Conservation (phyloP, 768 basidiomycete genomes). For the Pulveroboletus sp. region DNA sequence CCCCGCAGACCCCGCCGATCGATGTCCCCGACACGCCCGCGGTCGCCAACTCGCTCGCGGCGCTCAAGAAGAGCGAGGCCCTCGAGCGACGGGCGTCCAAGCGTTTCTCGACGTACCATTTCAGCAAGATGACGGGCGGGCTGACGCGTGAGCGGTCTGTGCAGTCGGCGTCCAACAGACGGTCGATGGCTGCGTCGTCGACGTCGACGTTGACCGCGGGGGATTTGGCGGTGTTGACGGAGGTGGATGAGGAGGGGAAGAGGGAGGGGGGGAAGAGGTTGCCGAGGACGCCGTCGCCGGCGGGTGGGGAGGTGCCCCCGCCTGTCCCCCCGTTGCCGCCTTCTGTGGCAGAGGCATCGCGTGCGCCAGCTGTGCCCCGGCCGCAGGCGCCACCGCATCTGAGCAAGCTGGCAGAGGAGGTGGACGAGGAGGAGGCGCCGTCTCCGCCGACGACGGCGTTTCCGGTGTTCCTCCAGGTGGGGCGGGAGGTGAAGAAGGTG, state of each 20-base stretch:
- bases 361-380: conserved; percentile 7
- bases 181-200: conserved; percentile 62
- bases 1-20: conserved; percentile 38
- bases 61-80: conserved; percentile 81
- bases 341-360: conserved; percentile 40
- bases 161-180: conserved; percentile 52
- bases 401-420: conserved; percentile 18
- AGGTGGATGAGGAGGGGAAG: conserved; percentile 53
- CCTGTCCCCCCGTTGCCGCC: conserved; percentile 51
- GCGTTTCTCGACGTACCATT: conserved; percentile 92
- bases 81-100: conserved; percentile 92
- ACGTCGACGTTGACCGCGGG: conserved; percentile 60
- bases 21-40: conserved; percentile 50
- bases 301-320: conserved; percentile 17
- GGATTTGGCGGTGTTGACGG: conserved; percentile 72
- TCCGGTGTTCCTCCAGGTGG: conserved; percentile 85
- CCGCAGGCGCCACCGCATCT: conserved; percentile 4
- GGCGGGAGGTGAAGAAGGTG: conserved; percentile 87
- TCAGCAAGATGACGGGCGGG: conserved; percentile 85
- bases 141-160: conserved; percentile 49
- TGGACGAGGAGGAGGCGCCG: conserved; percentile 24
- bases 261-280: conserved; percentile 26
- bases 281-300: conserved; percentile 36
- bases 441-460: conserved; percentile 34
- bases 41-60: conserved; percentile 80